Evolutionary conservation across 1,284 basidiomycete species (phyloP), one percentile per base, ranked within the genome.

Genomic region (Xerocomus alliaceus): DNA sequence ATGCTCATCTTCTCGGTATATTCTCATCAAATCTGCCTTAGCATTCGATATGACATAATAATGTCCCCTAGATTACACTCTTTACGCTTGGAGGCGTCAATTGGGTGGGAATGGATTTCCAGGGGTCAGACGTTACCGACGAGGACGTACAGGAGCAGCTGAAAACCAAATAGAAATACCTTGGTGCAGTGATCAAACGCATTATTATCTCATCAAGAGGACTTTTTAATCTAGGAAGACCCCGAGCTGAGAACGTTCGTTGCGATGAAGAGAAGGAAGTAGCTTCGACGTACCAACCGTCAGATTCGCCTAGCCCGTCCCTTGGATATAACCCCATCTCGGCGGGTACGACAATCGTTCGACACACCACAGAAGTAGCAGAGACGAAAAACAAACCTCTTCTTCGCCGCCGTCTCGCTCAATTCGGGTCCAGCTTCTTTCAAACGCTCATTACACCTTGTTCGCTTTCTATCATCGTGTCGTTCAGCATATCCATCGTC

Each of bases 401-500:
- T 22, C 53, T 48, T 20, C 56, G 32, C 31, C 61, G 47, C 35
- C 69, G 66, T 57, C 51, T 71, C 39, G 13, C 42, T 49, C 46
- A 46, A 34, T 53, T 64, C 49, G 54, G 68, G 34, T 60, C 57
- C 8, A 66, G 66, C 1, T 78, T 86, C 56, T 37, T 86, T 24
- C 73, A 72, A 32, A 81, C 84, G 0, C 70, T 88, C 9, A 61
- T 83, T 7, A 77, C 75, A 4, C 89, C 91, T 0, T 77, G 83
- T 1, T 89, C 90, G 0, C 72, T 90, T 34, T 76, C 87, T 2
- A 89, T 94, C 62, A 71, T 90, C 53, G n/a, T 85, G n/a, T 80
- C 87, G 1, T 83, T 94, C 55, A 78, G 86, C 34, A 85, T 90
- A 64, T 85, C 91, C 0, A 79, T 94, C 7, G 76, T 93, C 2